Conservation (phyloP, 2,329 filamentous ascomycete species). For the Pyrenochaeta sp. region DNA sequence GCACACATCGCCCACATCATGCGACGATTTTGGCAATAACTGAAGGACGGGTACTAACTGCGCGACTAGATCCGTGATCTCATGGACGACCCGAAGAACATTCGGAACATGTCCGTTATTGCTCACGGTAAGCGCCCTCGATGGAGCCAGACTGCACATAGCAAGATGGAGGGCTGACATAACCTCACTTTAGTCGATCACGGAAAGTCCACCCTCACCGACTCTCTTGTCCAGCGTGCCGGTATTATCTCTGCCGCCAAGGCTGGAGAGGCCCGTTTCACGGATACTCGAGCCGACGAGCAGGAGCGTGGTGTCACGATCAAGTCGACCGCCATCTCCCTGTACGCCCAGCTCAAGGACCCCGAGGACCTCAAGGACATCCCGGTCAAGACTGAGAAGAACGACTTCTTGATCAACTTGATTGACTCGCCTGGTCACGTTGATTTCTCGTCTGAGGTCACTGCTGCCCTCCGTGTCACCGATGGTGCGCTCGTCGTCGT, state of each 20-base stretch:
- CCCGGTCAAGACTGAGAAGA: constrained; percentile 85
- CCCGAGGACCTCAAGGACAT: constrained; percentile 95
- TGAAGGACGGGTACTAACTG: constrained; percentile 37
- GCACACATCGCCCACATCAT: constrained; percentile 29
- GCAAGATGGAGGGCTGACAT: constrained; percentile 33
- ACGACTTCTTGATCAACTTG: constrained; percentile 99
- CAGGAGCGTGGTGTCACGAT: constrained; percentile 99
- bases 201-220: constrained; percentile 99
- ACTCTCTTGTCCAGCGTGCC: constrained; percentile 98
- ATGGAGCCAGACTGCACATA: constrained; percentile 21
- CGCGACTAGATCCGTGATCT: constrained; percentile 70
- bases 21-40: constrained; percentile 21
- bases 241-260: constrained; percentile 99
- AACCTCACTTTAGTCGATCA: constrained; percentile 76
- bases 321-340: constrained; percentile 99
- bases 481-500: constrained; percentile 99
- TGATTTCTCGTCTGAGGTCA: constrained; percentile 99
- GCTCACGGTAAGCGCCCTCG: constrained; percentile 75
- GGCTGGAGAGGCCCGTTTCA: constrained; percentile 94
- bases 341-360: constrained; percentile 85
- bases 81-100: constrained; percentile 81
- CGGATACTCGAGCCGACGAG: constrained; percentile 95
- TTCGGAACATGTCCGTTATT: constrained; percentile 99
- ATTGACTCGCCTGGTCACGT: constrained; percentile 99
- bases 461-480: constrained; percentile 98